phyloP scores from a whole-genome alignment of 441 rosid genomes.

The Pelargonium myrrhifolium region DNA sequence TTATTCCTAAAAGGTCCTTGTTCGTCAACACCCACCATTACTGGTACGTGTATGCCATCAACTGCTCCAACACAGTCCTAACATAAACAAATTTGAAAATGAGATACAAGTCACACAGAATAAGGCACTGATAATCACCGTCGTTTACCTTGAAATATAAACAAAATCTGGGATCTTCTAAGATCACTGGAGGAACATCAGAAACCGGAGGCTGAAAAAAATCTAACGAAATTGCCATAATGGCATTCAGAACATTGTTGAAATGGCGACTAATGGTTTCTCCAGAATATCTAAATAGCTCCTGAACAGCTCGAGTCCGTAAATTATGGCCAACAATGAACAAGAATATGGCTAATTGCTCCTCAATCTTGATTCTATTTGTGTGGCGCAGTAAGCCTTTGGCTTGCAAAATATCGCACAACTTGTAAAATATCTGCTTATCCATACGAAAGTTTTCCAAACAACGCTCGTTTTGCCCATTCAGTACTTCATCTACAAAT shows the following conservation, averaged over 20 bases:
- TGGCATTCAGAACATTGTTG: conserved; percentile 80
- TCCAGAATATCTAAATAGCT: conserved; percentile 61
- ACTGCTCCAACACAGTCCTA: conserved; percentile 82
- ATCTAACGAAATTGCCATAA: conserved; percentile 57
- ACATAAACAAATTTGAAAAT: conserved; percentile 10
- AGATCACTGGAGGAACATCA: conserved; percentile 40
- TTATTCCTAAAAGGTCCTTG: conserved; percentile 79
- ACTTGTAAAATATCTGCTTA: conserved; percentile 67
- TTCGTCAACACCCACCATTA: conserved; percentile 84
- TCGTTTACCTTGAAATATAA: conserved; percentile 63
- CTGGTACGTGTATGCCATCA: conserved; percentile 75
- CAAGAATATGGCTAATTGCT: conserved; percentile 76
- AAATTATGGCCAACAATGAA: conserved; percentile 78
- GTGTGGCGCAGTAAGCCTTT: conserved; percentile 81
- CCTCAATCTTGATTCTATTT: conserved; percentile 81
- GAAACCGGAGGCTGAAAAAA: conserved; percentile 57
- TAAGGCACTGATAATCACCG: neutral
- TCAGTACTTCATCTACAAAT: conserved; percentile 73
- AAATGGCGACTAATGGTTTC: conserved; percentile 93
- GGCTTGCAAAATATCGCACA: conserved; percentile 68
- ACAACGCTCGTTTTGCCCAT: conserved; percentile 53
- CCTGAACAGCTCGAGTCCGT: conserved; percentile 83
- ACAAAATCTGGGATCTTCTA: conserved; percentile 44
- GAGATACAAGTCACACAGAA: neutral
- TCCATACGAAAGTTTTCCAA: conserved; percentile 89